Conservation (phyloP, 2,329 filamentous ascomycete species). For the Cladosporium velox region DNA sequence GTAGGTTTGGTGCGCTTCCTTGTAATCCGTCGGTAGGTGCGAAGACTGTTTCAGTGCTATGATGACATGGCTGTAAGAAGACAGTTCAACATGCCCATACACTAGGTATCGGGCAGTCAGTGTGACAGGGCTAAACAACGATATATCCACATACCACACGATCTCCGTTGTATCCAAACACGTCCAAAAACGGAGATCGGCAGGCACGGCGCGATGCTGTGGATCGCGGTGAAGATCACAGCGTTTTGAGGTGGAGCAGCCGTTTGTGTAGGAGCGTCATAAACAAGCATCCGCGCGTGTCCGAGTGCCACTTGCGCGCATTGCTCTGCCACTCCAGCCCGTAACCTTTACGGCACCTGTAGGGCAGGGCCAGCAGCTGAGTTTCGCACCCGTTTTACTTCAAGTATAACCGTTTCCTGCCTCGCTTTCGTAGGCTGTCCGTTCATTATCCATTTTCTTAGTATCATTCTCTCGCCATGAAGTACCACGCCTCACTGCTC, state of each 20-base stretch:
- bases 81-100: not conserved
- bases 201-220: constrained; percentile 6
- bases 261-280: not conserved
- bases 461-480: constrained; percentile 5
- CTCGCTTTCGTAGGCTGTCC: not conserved
- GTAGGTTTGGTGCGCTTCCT: not conserved
- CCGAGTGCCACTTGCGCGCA: constrained; percentile 15
- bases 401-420: constrained; percentile 12
- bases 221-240: constrained; percentile 1
- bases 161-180: not conserved
- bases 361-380: not conserved
- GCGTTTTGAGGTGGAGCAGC: not conserved
- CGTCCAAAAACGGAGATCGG: not conserved
- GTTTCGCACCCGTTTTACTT: not conserved
- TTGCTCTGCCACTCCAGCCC: constrained; percentile 1
- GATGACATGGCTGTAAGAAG: not conserved
- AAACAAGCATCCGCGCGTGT: constrained; percentile 18
- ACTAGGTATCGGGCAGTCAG: too few species aligned
- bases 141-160: not conserved
- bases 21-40: not conserved
- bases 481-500: constrained; percentile 8
- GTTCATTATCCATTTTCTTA: not conserved
- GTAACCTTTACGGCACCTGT: not conserved
- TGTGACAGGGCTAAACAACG: not conserved
- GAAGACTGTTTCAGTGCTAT: not conserved